phyloP scores from a whole-genome alignment of 805 yeast genomes.

The Sungouiozyma ichnusensis region DNA sequence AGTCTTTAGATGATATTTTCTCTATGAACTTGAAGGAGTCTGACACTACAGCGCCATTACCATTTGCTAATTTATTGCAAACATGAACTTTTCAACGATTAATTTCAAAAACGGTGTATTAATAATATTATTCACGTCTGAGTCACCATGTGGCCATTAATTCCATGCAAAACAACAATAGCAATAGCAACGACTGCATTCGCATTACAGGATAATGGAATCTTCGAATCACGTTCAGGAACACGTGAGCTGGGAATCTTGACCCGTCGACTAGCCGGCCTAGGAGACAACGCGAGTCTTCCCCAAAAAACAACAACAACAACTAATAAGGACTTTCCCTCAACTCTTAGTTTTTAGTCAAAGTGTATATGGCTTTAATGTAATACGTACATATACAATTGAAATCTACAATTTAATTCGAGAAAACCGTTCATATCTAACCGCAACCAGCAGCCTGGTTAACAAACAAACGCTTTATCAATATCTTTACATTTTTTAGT shows the following conservation, averaged over 20 bases:
- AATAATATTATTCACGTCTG: too few relatives aligned
- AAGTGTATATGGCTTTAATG: too few relatives aligned
- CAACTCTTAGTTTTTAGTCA: too few relatives aligned
- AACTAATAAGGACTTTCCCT: not conserved
- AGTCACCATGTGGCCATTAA: too few relatives aligned
- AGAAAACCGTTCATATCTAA: too few relatives aligned
- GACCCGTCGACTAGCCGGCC: not conserved
- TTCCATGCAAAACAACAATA: too few relatives aligned
- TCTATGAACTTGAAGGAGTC: not conserved
- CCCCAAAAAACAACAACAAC: too few relatives aligned
- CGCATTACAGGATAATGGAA: not conserved
- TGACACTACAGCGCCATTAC: not conserved
- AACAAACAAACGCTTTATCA: constrained; percentile 15
- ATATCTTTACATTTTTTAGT: constrained; percentile 17
- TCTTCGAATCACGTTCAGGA: too few relatives aligned
- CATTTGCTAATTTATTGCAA: not conserved
- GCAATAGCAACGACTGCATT: too few relatives aligned
- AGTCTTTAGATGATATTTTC: not conserved
- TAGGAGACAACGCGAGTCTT: too few relatives aligned
- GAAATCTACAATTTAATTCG: not conserved
- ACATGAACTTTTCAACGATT: not conserved
- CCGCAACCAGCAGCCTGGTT: too few relatives aligned
- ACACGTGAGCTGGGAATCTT: not conserved
- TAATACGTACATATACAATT: not conserved
- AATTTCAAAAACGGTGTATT: too few relatives aligned